Conservation (phyloP, 2,329 filamentous ascomycete species). For the Pseudocercospora fuligena region DNA sequence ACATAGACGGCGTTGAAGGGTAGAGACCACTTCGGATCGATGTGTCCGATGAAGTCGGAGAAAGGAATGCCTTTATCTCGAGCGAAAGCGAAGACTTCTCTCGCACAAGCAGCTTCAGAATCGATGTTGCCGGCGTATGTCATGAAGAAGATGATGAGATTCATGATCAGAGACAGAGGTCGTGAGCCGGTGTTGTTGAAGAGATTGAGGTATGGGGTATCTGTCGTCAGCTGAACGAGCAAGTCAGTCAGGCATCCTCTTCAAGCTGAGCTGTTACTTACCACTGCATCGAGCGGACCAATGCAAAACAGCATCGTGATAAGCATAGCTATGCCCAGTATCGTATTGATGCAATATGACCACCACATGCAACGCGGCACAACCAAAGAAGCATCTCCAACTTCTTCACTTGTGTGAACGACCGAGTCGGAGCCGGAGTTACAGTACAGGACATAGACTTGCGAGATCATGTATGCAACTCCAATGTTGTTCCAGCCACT, state of each 20-base stretch:
- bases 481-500: conserved; percentile 34
- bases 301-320: conserved; percentile 10
- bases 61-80: conserved; percentile 38
- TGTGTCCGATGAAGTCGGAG: conserved; percentile 32
- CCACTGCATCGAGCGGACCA: conserved; percentile 7
- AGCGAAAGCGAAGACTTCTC: conserved; percentile 38
- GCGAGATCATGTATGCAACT: conserved; percentile 29
- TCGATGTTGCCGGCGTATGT: conserved; percentile 9
- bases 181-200: conserved; percentile 14
- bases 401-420: conserved; percentile 25
- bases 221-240: not conserved
- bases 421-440: conserved; percentile 14
- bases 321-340: conserved; percentile 2
- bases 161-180: not conserved
- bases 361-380: conserved; percentile 34
- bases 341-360: conserved; percentile 12
- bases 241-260: not conserved
- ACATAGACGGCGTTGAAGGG: conserved; percentile 37
- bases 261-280: not conserved
- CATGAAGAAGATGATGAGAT: conserved; percentile 4
- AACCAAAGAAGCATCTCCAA: conserved; percentile 15
- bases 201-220: conserved; percentile 4
- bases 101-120: not conserved
- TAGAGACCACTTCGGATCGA: conserved; percentile 33
- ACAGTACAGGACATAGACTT: conserved; percentile 22